phyloP scores from a whole-genome alignment of 257 asterid species.

The Forsythia viridissima region DNA sequence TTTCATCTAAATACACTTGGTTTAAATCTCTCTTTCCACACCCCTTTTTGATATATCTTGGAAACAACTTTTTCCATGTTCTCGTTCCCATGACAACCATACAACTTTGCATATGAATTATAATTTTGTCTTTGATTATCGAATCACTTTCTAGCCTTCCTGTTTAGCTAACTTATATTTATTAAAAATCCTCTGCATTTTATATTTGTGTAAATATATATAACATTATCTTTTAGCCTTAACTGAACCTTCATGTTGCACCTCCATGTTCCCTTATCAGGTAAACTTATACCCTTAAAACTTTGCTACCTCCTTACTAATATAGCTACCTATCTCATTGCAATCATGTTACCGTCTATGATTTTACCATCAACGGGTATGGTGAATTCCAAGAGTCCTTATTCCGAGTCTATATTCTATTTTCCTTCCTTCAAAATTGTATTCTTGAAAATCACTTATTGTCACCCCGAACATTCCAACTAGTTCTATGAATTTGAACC shows the following conservation, averaged over 20 bases:
- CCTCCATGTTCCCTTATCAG: neutral
- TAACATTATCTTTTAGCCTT: neutral
- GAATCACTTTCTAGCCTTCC: neutral
- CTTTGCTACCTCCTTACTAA: neutral
- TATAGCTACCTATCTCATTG: neutral
- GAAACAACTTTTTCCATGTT: too few relatives aligned
- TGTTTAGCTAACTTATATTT: neutral
- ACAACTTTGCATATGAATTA: too few relatives aligned
- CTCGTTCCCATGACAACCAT: too few relatives aligned
- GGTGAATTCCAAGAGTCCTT: neutral
- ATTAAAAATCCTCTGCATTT: neutral
- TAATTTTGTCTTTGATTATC: too few relatives aligned
- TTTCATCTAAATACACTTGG: too few relatives aligned
- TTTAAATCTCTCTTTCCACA: too few relatives aligned
- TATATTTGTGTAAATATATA: too few relatives aligned
- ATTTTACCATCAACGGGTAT: too few relatives aligned
- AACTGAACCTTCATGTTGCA: neutral
- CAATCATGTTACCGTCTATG: neutral
- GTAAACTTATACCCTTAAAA: too few relatives aligned
- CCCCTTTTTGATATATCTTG: too few relatives aligned
- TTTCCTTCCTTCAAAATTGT: neutral
- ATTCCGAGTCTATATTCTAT: neutral
- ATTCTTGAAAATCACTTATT: neutral
- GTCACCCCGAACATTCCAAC: neutral
- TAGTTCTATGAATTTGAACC: neutral